A percentile compares a stretch with the other conserved stretches of the same genome.
These are phyloP conservation scores for Priceomyces melissophilus DNA, from an alignment of 805 yeast species.

Conservation along the genomic window DNA sequence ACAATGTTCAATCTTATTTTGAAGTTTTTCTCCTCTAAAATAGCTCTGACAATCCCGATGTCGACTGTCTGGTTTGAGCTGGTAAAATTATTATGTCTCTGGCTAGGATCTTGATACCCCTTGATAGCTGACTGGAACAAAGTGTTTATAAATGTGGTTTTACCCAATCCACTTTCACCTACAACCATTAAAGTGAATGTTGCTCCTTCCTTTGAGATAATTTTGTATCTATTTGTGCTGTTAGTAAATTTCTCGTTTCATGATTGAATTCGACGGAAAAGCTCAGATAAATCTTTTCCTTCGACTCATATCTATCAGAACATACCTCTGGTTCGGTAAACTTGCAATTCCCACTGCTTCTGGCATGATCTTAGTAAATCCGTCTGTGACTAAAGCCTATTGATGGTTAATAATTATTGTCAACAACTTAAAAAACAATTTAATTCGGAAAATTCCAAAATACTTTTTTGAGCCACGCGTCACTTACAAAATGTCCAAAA, in stretches of 20 bases:
- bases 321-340: constrained; percentile 70
- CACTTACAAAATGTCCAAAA: background rate
- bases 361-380: constrained; percentile 25
- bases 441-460: background rate
- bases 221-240: constrained; percentile 52
- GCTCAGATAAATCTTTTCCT: background rate
- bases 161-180: constrained; percentile 91
- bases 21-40: constrained; percentile 80
- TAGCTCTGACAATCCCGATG: constrained; percentile 75
- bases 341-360: constrained; percentile 69
- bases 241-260: constrained; percentile 4
- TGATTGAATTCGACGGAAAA: background rate
- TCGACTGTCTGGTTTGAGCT: constrained; percentile 63
- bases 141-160: constrained; percentile 87
- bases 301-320: constrained; percentile 5
- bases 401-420: background rate
- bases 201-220: constrained; percentile 72
- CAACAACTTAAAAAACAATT: background rate
- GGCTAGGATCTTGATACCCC: constrained; percentile 51
- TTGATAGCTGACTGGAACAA: constrained; percentile 73
- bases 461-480: constrained; percentile 4
- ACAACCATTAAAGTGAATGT: constrained; percentile 80
- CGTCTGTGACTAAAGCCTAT: background rate
- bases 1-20: constrained; percentile 72
- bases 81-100: constrained; percentile 56